phyloP scores from a whole-genome alignment of 108 stramenopile genomes.

The Aureococcus anophagefferens region DNA sequence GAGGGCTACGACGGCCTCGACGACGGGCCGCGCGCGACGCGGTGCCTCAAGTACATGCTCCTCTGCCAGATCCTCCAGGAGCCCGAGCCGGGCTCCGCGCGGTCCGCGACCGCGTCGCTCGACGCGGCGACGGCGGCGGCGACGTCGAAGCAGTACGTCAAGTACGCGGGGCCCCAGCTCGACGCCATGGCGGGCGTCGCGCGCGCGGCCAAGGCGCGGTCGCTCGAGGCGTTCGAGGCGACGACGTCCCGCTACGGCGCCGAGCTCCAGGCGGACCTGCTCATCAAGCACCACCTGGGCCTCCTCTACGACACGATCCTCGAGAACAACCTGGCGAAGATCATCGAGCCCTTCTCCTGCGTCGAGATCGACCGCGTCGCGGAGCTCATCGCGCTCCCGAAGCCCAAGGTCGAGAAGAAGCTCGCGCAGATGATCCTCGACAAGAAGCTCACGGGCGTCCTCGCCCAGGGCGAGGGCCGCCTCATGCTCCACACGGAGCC shows the following conservation, averaged over 20 bases:
- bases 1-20: conserved; percentile 87
- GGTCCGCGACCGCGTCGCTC: background rate
- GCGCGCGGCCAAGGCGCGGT: conserved; percentile 71
- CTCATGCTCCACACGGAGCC: conserved; percentile 68
- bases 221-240: conserved; percentile 76
- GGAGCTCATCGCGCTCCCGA: conserved; percentile 77
- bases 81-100: conserved; percentile 17
- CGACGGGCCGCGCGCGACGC: conserved; percentile 53
- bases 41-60: conserved; percentile 94
- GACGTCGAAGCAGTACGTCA: conserved; percentile 75
- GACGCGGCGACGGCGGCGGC: conserved; percentile 28
- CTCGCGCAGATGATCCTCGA: conserved; percentile 98
- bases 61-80: conserved; percentile 82
- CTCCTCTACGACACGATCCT: conserved; percentile 88
- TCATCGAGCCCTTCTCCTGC: conserved; percentile 95
- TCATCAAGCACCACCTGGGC: conserved; percentile 91
- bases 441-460: conserved; percentile 84
- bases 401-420: conserved; percentile 79
- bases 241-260: conserved; percentile 52
- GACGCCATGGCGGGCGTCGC: conserved; percentile 92
- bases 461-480: conserved; percentile 98
- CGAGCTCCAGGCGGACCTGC: conserved; percentile 69
- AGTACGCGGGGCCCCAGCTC: conserved; percentile 83
- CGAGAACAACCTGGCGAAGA: conserved; percentile 58
- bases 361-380: conserved; percentile 93